Conservation (phyloP, 2,329 filamentous ascomycete genomes). For the Cercospora sp. region DNA sequence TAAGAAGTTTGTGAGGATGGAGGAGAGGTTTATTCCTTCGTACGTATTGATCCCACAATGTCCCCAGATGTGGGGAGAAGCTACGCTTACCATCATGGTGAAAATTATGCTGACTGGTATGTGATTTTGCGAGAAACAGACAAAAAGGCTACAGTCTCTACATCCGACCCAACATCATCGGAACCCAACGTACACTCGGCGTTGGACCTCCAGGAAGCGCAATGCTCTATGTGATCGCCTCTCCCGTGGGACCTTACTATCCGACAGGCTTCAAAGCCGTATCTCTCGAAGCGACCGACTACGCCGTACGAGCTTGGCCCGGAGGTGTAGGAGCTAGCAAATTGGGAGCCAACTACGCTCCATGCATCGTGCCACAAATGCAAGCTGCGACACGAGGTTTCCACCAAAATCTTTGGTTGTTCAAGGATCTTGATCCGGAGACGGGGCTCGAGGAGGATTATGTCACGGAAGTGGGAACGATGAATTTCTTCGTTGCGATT, state of each 20-base stretch:
- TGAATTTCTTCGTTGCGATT: constrained; percentile 94
- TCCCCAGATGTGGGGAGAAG: too few relatives aligned
- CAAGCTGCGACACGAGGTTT: constrained; percentile 87
- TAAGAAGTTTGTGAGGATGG: constrained; percentile 73
- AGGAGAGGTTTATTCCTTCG: constrained; percentile 85
- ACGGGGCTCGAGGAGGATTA: constrained; percentile 66
- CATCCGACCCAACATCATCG: constrained; percentile 93
- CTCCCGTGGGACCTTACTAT: constrained; percentile 95
- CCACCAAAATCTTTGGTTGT: constrained; percentile 98
- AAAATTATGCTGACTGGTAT: too few relatives aligned
- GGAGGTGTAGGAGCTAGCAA: constrained; percentile 98
- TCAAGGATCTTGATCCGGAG: constrained; percentile 61
- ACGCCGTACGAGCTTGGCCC: constrained; percentile 88
- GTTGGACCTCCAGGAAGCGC: constrained; percentile 90
- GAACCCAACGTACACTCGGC: constrained; percentile 90
- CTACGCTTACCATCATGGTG: too few relatives aligned
- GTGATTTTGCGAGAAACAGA: too few relatives aligned
- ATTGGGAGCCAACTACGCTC: constrained; percentile 98
- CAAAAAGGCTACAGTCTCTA: constrained; percentile 87
- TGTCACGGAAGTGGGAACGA: constrained; percentile 95
- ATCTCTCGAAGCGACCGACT: constrained; percentile 91
- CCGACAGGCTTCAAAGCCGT: constrained; percentile 98
- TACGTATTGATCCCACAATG: too few relatives aligned
- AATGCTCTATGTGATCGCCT: constrained; percentile 91
- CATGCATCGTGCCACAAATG: constrained; percentile 94